Percentiles rank a stretch among this genome's conserved stretches.
phyloP scores from a whole-genome alignment of 805 yeast genomes.

The Monosporozyma aquatica region DNA sequence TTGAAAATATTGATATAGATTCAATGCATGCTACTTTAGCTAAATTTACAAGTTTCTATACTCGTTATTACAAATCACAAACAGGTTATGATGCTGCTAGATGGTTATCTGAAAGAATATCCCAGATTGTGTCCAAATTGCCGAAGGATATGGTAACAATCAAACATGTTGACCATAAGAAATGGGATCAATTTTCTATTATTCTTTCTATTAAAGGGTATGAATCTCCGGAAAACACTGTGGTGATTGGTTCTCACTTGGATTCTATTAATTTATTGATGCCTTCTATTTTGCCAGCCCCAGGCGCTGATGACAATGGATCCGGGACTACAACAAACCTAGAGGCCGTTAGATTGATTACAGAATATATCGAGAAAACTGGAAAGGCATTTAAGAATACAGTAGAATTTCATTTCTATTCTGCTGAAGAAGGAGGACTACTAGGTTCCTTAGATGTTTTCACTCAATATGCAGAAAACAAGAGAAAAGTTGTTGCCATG shows the following conservation, averaged over 20 bases:
- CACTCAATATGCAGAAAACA: slow-evolving; percentile 36
- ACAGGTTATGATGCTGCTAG: slow-evolving; percentile 61
- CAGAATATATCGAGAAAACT: slow-evolving; percentile 22
- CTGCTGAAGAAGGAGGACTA: slow-evolving; percentile 91
- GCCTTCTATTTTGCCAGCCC: slow-evolving; percentile 63
- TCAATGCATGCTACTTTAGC: slow-evolving; percentile 47
- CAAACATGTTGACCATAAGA: slow-evolving; percentile 46
- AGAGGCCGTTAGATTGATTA: slow-evolving; percentile 62
- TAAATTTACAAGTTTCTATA: slow-evolving; percentile 57
- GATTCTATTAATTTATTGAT: slow-evolving; percentile 71
- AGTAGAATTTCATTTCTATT: slow-evolving; percentile 86
- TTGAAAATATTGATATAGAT: slow-evolving; percentile 37
- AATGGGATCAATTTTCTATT: slow-evolving; percentile 73
- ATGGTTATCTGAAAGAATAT: slow-evolving; percentile 53
- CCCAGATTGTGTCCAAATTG: slow-evolving; percentile 19
- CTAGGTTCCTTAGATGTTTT: slow-evolving; percentile 80
- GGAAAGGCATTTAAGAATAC: slow-evolving; percentile 55
- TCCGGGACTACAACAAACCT: slow-evolving; percentile 74
- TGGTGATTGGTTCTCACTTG: slow-evolving; percentile 83
- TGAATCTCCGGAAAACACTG: slow-evolving; percentile 33
- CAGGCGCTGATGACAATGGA: slow-evolving; percentile 95
- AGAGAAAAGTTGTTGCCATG: slow-evolving; percentile 62
- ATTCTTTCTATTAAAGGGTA: slow-evolving; percentile 55
- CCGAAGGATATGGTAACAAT: slow-evolving; percentile 35
- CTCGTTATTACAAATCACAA: slow-evolving; percentile 67